Percentiles rank a stretch among this genome's conserved stretches.
Evolutionary conservation across 2,329 filamentous ascomycete species (phyloP).

Genomic region (Colletotrichum cereale): DNA sequence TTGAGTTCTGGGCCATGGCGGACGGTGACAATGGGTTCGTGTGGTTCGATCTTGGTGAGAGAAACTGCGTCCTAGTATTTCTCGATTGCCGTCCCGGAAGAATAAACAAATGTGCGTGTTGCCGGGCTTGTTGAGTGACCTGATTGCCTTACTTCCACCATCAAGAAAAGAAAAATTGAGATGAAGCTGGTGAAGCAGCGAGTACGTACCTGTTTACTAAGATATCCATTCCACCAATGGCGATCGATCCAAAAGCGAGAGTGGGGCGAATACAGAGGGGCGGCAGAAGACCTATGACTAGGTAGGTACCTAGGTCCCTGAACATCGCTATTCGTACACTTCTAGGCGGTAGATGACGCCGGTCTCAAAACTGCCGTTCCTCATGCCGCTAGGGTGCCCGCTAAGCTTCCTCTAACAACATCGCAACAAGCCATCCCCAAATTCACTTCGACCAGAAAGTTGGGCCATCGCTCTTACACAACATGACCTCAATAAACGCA

Average conservation of each 20-base stretch:
- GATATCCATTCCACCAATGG: slow-evolving; percentile 4
- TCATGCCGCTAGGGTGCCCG: neutral
- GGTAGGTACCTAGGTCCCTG: neutral
- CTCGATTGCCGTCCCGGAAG: too few species aligned
- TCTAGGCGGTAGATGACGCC: slow-evolving; percentile 8
- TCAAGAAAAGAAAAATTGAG: slow-evolving; percentile 3
- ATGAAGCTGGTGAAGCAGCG: slow-evolving; percentile 11
- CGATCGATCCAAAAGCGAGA: neutral
- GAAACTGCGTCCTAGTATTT: neutral
- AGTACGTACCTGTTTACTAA: slow-evolving; percentile 29
- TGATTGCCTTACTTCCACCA: neutral
- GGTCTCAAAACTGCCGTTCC: neutral
- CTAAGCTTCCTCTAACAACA: neutral
- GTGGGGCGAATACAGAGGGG: too few species aligned
- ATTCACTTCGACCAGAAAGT: neutral
- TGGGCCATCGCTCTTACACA: neutral
- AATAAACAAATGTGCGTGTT: neutral
- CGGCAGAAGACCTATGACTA: too few species aligned
- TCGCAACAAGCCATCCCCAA: neutral
- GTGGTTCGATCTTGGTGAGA: neutral
- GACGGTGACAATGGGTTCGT: neutral
- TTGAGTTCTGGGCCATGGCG: slow-evolving; percentile 44
- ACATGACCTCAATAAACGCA: slow-evolving; percentile 25
- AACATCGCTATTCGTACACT: neutral
- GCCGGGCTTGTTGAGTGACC: neutral